A percentile compares a stretch with the other conserved stretches of the same genome.
phyloP scores from a whole-genome alignment of 2,329 filamentous ascomycete genomes.

The Beauveria bassiana region DNA sequence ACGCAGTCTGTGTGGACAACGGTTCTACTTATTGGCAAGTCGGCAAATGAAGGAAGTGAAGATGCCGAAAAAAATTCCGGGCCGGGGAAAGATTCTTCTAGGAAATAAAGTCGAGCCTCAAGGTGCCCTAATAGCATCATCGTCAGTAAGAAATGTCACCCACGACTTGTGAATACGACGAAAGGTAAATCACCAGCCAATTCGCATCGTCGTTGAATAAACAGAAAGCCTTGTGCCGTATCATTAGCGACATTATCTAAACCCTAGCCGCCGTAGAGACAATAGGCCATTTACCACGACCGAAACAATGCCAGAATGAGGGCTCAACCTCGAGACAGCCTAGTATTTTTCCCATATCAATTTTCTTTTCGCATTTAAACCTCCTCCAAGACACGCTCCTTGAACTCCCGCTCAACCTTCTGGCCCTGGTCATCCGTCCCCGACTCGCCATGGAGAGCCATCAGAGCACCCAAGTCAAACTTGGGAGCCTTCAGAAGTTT shows the following conservation, averaged over 20 bases:
- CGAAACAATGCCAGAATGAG: conserved; percentile 30
- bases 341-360: conserved; percentile 12
- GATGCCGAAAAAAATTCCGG: too few species aligned
- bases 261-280: conserved; percentile 34
- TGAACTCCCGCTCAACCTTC: conserved; percentile 99
- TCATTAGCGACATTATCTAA: conserved; percentile 32
- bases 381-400: conserved; percentile 89
- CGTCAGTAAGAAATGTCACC: too few species aligned
- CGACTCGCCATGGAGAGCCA: conserved; percentile 96
- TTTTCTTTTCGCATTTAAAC: conserved; percentile 57
- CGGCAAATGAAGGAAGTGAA: too few species aligned
- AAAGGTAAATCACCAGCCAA: neutral
- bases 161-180: too few species aligned
- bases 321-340: neutral
- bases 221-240: conserved; percentile 24
- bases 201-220: neutral
- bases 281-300: conserved; percentile 38
- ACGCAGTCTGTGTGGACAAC: too few species aligned
- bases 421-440: conserved; percentile 92
- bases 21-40: neutral
- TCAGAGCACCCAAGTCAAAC: conserved; percentile 95
- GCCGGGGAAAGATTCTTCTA: neutral
- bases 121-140: too few species aligned
- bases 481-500: conserved; percentile 98
- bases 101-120: too few species aligned